phyloP scores from a whole-genome alignment of 768 basidiomycete genomes.

The Ramaria sp. region DNA sequence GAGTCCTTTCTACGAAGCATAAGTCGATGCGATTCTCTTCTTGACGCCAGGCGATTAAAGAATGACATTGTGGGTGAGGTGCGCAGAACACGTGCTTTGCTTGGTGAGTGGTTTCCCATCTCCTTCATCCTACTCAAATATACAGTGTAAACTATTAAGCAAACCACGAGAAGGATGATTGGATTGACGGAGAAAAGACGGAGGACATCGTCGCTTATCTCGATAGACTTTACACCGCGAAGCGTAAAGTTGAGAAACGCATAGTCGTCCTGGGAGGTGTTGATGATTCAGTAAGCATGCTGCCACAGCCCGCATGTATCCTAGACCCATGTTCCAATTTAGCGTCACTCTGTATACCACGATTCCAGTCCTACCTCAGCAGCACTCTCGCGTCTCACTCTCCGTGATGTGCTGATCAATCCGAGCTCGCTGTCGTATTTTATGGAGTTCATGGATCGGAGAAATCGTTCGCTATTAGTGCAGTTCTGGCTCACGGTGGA shows the following conservation, averaged over 20 bases:
- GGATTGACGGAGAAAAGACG: slow-evolving; percentile 78
- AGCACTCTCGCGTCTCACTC: slow-evolving; percentile 39
- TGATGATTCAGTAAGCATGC: slow-evolving; percentile 43
- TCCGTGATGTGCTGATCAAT: slow-evolving; percentile 77
- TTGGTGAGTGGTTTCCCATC: slow-evolving; percentile 37
- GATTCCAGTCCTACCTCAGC: slow-evolving; percentile 12
- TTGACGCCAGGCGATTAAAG: slow-evolving; percentile 84
- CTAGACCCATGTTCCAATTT: background rate
- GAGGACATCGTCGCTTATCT: slow-evolving; percentile 82
- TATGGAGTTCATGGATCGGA: slow-evolving; percentile 97
- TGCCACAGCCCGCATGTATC: background rate
- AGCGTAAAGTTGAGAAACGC: slow-evolving; percentile 75
- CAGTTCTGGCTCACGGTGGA: slow-evolving; percentile 98
- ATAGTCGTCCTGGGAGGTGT: slow-evolving; percentile 72
- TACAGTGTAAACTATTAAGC: slow-evolving; percentile 31
- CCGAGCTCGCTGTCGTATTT: slow-evolving; percentile 90
- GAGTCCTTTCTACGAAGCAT: slow-evolving; percentile 88
- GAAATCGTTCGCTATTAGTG: slow-evolving; percentile 71
- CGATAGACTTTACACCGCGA: slow-evolving; percentile 82
- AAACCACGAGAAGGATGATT: slow-evolving; percentile 79
- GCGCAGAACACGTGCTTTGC: slow-evolving; percentile 59
- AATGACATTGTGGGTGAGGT: slow-evolving; percentile 93
- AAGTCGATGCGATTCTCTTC: slow-evolving; percentile 63
- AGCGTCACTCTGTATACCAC: background rate
- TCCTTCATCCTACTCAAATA: background rate